Evolutionary conservation across 164 flowering plant genomes (phyloP).

Genomic region (Vitis amurensis): DNA sequence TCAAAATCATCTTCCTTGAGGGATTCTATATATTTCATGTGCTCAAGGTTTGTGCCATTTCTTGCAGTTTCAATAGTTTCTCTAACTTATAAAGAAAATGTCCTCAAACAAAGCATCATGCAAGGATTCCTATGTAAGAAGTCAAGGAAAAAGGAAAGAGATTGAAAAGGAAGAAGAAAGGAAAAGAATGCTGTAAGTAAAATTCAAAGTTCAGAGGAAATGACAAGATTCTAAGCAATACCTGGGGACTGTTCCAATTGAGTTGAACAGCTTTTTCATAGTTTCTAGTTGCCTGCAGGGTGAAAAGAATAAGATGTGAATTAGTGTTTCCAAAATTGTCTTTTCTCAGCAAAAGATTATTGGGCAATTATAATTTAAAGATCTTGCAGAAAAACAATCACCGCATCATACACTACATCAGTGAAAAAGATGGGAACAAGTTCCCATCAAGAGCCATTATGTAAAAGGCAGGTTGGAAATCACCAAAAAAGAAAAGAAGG

Average conservation of each 20-base stretch:
- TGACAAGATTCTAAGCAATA: constrained; percentile 17
- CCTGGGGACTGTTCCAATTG: constrained; percentile 99
- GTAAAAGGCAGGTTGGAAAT: no score
- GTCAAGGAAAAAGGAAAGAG: neutral
- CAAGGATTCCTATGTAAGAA: no score
- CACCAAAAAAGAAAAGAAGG: no score
- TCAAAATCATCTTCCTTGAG: neutral
- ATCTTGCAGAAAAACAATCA: neutral
- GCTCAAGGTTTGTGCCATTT: no score
- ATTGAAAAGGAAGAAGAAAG: neutral
- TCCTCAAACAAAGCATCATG: no score
- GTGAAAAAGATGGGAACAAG: neutral
- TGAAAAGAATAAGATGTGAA: neutral
- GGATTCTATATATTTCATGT: no score
- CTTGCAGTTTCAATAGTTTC: no score
- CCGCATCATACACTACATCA: neutral
- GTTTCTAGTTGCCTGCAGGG: constrained; percentile 78
- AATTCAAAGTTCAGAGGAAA: constrained; percentile 3
- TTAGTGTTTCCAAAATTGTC: neutral
- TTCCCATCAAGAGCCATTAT: neutral
- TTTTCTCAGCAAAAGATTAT: neutral
- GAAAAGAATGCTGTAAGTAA: neutral
- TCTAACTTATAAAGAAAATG: no score
- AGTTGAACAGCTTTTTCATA: constrained; percentile 92
- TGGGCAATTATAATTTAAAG: neutral